Evolutionary conservation across 768 basidiomycete genomes (phyloP), one percentile per base, ranked within the genome.

Genomic region (Stropharia rugosoannulata): DNA sequence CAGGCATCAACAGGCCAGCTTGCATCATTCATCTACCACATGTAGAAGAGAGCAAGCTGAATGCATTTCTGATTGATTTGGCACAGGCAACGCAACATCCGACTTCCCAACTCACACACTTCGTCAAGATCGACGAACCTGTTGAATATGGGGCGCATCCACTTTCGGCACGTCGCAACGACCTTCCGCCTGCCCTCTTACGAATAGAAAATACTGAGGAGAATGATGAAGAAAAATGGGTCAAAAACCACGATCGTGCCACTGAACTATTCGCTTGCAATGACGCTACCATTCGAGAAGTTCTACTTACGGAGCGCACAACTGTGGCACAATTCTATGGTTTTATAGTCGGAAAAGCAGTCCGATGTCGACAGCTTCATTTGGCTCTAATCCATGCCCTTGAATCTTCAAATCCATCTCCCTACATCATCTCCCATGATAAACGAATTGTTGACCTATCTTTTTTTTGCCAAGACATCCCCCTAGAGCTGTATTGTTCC

Each of bases 311-410:
- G 2, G 90, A 95, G 64, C 78, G 81, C 44, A 82, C 82, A 25
- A 86, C 89, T 2, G 64, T 87, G n/a, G 79, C 83, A 2, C 90
- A 93, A 60, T 60, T 83, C 27, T 90, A 90, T 64, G 93, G 92
- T 12, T 92, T 81, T 68, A 79, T 88, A 42, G 74, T 82, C 12
- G 91, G 87, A 12, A 85, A 84, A 62, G 78, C 80, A 29, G 72
- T 84, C 1, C 80, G 93, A 42, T 81, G 83, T 15, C 81, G 84
- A 25, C 76, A 82, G 56, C 70, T 92, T 1, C 89, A 93, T 63
- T 69, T 87, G 22, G 74, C 76, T 44, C 75, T 76, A 22, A 72
- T 87, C 32, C 66, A 71, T 19, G 72, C 77, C 5, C 73, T 91
- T 49, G 78, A 82, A 58, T 65, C 63, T 9, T 54, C 56, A 1